Evolutionary conservation across 805 yeast species (phyloP).

Genomic region (Candida palmyrensis): DNA sequence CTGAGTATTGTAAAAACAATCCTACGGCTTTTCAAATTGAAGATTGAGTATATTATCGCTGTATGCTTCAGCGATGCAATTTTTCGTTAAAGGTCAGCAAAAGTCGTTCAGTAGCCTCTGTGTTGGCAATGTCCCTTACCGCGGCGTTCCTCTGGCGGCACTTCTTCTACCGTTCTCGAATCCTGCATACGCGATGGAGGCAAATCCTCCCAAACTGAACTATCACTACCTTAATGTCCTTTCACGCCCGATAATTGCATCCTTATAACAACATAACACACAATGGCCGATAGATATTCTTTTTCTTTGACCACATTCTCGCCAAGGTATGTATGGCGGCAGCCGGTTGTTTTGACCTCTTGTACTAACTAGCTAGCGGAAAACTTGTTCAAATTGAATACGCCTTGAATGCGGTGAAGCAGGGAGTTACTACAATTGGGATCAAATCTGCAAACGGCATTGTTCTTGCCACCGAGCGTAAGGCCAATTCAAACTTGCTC

Average conservation of each 20-base stretch:
- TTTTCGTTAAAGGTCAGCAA: no score
- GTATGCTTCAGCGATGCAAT: no score
- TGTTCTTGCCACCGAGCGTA: slow-evolving; percentile 94
- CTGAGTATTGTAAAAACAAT: no score
- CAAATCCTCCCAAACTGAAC: slow-evolving; percentile 2
- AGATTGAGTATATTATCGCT: no score
- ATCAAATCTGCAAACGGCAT: slow-evolving; percentile 92
- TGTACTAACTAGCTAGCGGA: slow-evolving; percentile 55
- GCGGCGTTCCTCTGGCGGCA: no score
- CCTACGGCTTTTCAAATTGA: no score
- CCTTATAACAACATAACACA: slow-evolving; percentile 6
- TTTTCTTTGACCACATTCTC: slow-evolving; percentile 96
- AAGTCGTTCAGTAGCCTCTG: no score
- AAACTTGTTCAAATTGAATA: slow-evolving; percentile 96
- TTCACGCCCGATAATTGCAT: neutral
- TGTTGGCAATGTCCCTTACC: no score
- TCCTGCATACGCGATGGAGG: slow-evolving; percentile 4
- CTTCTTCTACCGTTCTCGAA: no score
- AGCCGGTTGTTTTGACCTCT: neutral
- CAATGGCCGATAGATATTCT: slow-evolving; percentile 97
- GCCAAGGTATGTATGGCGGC: slow-evolving; percentile 65
- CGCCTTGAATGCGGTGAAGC: slow-evolving; percentile 95
- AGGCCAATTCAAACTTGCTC: slow-evolving; percentile 72
- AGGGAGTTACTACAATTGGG: slow-evolving; percentile 95
- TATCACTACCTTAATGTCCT: neutral